Evolutionary conservation across 805 yeast genomes (phyloP).

Genomic region (Cyberlindnera mississippiensis): DNA sequence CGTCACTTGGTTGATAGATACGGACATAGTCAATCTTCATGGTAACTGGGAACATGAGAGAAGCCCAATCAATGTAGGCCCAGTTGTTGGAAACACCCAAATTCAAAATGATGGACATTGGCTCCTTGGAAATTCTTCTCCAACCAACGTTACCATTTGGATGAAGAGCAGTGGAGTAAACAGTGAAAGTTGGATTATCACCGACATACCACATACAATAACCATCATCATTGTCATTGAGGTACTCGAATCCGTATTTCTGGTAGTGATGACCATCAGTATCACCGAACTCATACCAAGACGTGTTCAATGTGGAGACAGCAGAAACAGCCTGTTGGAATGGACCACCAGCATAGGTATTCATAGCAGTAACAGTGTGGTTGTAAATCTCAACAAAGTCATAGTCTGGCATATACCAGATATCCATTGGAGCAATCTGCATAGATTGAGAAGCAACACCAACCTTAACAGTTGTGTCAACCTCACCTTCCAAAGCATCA

Average conservation of each 20-base stretch:
- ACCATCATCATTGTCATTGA: slow-evolving; percentile 65
- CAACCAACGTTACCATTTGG: slow-evolving; percentile 89
- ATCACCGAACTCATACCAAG: slow-evolving; percentile 76
- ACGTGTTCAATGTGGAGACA: slow-evolving; percentile 67
- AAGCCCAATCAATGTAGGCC: slow-evolving; percentile 92
- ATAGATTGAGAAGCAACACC: slow-evolving; percentile 84
- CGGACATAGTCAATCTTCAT: slow-evolving; percentile 84
- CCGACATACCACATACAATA: slow-evolving; percentile 89
- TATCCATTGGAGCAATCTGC: slow-evolving; percentile 91
- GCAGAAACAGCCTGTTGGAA: slow-evolving; percentile 91
- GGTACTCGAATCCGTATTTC: slow-evolving; percentile 71
- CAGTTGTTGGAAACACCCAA: slow-evolving; percentile 88
- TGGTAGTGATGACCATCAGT: slow-evolving; percentile 54
- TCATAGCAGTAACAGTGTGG: slow-evolving; percentile 67
- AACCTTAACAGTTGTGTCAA: slow-evolving; percentile 43
- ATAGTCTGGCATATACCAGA: slow-evolving; percentile 92
- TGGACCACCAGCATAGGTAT: slow-evolving; percentile 89
- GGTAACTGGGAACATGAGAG: slow-evolving; percentile 70
- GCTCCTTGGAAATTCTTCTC: slow-evolving; percentile 83
- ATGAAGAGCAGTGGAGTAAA: slow-evolving; percentile 69
- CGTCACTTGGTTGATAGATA: slow-evolving; percentile 78
- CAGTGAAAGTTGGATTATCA: slow-evolving; percentile 66
- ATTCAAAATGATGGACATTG: slow-evolving; percentile 86
- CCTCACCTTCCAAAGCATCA: slow-evolving; percentile 85
- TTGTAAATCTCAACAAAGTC: slow-evolving; percentile 72